A percentile compares a stretch with the other conserved stretches of the same genome.
phyloP scores from a whole-genome alignment of 225 moss, liverwort and hornwort species.

The Pseudisothecium myosuroides region DNA sequence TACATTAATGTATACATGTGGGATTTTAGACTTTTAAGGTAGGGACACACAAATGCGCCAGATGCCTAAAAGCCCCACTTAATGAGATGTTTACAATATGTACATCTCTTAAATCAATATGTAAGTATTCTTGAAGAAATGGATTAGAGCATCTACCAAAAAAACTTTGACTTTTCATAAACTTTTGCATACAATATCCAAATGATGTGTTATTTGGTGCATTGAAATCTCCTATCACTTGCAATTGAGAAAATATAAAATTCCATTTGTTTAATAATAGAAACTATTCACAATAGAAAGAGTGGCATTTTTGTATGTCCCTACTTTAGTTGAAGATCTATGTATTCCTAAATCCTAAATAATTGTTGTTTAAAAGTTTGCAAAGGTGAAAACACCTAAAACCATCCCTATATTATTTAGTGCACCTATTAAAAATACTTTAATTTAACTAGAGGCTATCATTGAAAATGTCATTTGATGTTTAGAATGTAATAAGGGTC shows the following conservation, averaged over 20 bases:
- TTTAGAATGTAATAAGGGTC: fast-evolving
- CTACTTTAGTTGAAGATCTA: not conserved
- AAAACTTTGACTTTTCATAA: not conserved
- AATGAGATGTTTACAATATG: fast-evolving
- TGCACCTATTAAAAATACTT: too few relatives aligned
- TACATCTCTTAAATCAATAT: not conserved
- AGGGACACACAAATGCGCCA: fast-evolving
- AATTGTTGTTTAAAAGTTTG: not conserved
- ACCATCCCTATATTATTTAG: fast-evolving
- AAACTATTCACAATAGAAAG: fast-evolving
- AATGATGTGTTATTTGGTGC: not conserved
- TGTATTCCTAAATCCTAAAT: fast-evolving
- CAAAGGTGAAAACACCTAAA: too few relatives aligned
- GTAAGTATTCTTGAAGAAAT: not conserved
- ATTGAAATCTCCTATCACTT: not conserved
- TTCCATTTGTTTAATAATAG: not conserved
- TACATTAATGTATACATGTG: not conserved
- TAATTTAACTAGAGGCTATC: too few relatives aligned
- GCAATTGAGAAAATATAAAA: not conserved
- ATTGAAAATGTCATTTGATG: not conserved
- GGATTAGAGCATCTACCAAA: too few relatives aligned
- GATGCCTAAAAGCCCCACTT: fast-evolving
- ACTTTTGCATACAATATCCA: not conserved
- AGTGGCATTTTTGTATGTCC: fast-evolving
- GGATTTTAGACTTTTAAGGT: not conserved